A percentile compares a stretch with the other conserved stretches of the same genome.
Evolutionary conservation across 192 early-diverging fungal species (phyloP).

Genomic region (Coemansia brasiliensis): DNA sequence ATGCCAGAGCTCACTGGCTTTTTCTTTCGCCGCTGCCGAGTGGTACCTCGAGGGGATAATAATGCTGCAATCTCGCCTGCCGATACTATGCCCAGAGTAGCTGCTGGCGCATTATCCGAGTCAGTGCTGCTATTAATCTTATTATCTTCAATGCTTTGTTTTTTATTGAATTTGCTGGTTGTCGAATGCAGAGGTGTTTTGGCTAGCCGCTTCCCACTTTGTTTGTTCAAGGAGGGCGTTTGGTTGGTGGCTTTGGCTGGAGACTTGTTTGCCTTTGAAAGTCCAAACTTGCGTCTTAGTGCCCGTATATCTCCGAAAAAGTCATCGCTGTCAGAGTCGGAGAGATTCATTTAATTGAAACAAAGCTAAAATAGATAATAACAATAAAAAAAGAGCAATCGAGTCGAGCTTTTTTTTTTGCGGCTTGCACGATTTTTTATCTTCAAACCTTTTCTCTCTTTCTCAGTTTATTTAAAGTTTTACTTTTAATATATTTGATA

Average conservation of each 20-base stretch:
- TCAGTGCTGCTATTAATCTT: no score
- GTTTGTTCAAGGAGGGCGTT: not conserved
- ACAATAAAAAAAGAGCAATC: not conserved
- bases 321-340: slow-evolving; percentile 44
- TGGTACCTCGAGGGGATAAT: slow-evolving; percentile 20
- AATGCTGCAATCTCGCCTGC: slow-evolving; percentile 39
- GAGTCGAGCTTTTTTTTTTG: not conserved
- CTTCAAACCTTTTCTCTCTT: not conserved
- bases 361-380: not conserved
- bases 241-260: no score
- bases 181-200: not conserved
- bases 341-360: slow-evolving; percentile 3
- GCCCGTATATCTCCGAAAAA: slow-evolving; percentile 41
- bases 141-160: not conserved
- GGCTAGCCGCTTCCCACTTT: not conserved
- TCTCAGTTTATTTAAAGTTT: not conserved
- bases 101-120: not conserved
- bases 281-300: slow-evolving; percentile 33
- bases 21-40: slow-evolving; percentile 11
- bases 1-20: not conserved
- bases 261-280: not conserved
- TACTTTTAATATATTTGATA: no score
- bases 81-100: slow-evolving; percentile 15
- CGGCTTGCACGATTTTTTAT: not conserved
- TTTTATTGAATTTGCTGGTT: not conserved